Evolutionary conservation across 176 grass and related monocot genomes (phyloP).

Genomic region (Dactylis glomerata): DNA sequence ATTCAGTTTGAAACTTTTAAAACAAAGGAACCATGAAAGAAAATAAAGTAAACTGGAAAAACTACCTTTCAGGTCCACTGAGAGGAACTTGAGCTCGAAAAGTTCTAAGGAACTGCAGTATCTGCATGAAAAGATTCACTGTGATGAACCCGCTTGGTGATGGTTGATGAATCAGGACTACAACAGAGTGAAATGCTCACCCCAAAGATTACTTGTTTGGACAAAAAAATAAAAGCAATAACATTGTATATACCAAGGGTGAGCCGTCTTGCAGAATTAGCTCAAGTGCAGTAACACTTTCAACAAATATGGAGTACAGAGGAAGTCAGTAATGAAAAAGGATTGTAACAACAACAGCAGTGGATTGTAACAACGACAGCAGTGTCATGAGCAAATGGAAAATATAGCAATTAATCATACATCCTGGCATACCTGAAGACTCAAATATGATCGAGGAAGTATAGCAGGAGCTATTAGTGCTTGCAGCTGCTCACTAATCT

Average conservation of each 20-base stretch:
- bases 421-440: slow-evolving; percentile 55
- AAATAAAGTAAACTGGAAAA: neutral
- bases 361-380: neutral
- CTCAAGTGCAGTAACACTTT: neutral
- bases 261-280: neutral
- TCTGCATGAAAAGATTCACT: slow-evolving; percentile 45
- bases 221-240: neutral
- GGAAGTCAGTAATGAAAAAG: neutral
- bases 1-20: slow-evolving; percentile 9
- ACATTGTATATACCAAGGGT: neutral
- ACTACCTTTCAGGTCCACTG: slow-evolving; percentile 64
- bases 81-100: slow-evolving; percentile 85
- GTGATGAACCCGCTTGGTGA: neutral
- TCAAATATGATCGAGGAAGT: slow-evolving; percentile 89
- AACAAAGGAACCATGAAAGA: neutral
- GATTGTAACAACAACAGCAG: neutral
- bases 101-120: slow-evolving; percentile 84
- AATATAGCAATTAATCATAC: neutral
- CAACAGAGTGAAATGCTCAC: neutral
- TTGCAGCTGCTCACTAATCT: slow-evolving; percentile 86
- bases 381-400: neutral
- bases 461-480: slow-evolving; percentile 90
- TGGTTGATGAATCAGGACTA: neutral
- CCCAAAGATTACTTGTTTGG: neutral
- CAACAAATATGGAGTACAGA: neutral